Evolutionary conservation across 1,284 basidiomycete genomes (phyloP).

Genomic region (Ceratobasidium sp.): DNA sequence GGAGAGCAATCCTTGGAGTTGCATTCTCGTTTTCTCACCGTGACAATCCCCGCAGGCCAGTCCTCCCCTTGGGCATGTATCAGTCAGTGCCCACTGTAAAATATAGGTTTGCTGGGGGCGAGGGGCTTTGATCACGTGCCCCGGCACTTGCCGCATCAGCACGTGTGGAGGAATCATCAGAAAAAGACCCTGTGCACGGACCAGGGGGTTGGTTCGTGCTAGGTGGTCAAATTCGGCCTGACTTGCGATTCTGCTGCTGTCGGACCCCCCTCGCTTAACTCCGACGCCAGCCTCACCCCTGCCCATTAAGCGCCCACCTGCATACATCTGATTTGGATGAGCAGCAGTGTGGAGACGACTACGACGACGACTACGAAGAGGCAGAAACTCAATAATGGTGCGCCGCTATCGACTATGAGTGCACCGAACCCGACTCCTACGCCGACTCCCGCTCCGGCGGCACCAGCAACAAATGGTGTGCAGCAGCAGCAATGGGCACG

Average conservation of each 20-base stretch:
- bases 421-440: constrained; percentile 38
- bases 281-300: constrained; percentile 12
- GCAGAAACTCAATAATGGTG: constrained; percentile 43
- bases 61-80: too few relatives aligned
- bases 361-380: constrained; percentile 38
- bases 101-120: too few relatives aligned
- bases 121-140: neutral
- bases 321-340: constrained; percentile 31
- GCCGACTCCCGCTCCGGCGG: constrained; percentile 7
- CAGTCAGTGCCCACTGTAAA: too few relatives aligned
- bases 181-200: constrained; percentile 28
- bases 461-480: constrained; percentile 21
- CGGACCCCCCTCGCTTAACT: constrained; percentile 19
- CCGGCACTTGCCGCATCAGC: too few relatives aligned
- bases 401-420: constrained; percentile 41
- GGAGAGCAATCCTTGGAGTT: too few relatives aligned
- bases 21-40: too few relatives aligned
- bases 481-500: constrained; percentile 34
- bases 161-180: neutral
- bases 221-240: constrained; percentile 39
- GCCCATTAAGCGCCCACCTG: constrained; percentile 17
- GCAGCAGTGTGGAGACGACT: constrained; percentile 30
- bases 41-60: too few relatives aligned
- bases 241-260: constrained; percentile 33
- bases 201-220: constrained; percentile 8